Conservation (phyloP, 2,329 filamentous ascomycete species). For the Scleromitrula shiraiana region DNA sequence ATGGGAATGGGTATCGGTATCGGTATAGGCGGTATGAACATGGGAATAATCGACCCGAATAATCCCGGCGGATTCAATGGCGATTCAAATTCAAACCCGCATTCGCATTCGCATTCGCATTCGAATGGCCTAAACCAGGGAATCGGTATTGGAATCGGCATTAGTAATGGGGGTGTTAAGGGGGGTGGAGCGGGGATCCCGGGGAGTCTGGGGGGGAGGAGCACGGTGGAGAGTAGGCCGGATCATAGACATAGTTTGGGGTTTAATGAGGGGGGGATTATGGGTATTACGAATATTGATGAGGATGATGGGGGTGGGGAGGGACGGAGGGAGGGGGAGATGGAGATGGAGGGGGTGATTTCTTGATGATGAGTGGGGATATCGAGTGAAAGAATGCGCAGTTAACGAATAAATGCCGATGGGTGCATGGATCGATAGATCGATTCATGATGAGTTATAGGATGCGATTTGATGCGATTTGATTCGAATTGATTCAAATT, state of each 20-base stretch:
- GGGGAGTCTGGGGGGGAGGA: conserved; percentile 17
- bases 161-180: conserved; percentile 5
- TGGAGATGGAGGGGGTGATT: neutral
- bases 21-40: too few relatives aligned
- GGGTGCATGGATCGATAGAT: too few relatives aligned
- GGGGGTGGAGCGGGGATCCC: conserved; percentile 16
- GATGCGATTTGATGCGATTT: too few relatives aligned
- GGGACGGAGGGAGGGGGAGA: neutral
- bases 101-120: conserved; percentile 17
- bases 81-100: conserved; percentile 10
- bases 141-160: neutral
- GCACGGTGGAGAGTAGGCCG: conserved; percentile 21
- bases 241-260: conserved; percentile 21
- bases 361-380: too few relatives aligned
- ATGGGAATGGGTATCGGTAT: too few relatives aligned
- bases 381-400: too few relatives aligned
- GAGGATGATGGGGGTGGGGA: conserved; percentile 11
- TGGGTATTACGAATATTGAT: conserved; percentile 25
- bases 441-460: too few relatives aligned
- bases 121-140: neutral
- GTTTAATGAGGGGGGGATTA: conserved; percentile 22
- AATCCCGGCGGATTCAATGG: too few relatives aligned
- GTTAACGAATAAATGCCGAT: too few relatives aligned
- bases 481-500: too few relatives aligned
- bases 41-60: too few relatives aligned